Evolutionary conservation across 805 yeast genomes (phyloP).

Genomic region (Barnettozyma botsteinii): DNA sequence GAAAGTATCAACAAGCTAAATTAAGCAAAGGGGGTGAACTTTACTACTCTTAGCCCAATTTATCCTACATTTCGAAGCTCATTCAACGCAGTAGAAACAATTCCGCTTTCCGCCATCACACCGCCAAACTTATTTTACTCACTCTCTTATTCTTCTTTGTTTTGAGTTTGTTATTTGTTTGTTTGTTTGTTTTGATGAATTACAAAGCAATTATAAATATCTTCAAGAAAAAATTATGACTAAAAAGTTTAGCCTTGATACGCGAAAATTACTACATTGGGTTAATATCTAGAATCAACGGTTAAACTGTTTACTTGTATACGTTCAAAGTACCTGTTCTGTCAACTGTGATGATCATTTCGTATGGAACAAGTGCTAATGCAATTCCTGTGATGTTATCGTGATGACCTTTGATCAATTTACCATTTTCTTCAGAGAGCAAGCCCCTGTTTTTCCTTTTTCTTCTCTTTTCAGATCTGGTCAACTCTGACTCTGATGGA

Average conservation of each 20-base stretch:
- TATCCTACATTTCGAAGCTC: no score
- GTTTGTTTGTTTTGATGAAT: constrained; percentile 6
- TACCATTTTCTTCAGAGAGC: constrained; percentile 39
- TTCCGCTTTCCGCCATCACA: not conserved
- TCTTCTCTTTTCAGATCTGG: constrained; percentile 12
- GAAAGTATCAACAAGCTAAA: no score
- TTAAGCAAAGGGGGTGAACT: no score
- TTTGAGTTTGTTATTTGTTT: not conserved
- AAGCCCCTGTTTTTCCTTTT: constrained; percentile 28
- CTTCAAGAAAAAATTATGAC: not conserved
- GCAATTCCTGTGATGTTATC: constrained; percentile 48
- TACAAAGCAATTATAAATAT: constrained; percentile 7
- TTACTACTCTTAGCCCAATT: no score
- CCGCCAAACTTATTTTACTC: not conserved
- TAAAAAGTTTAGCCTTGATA: not conserved
- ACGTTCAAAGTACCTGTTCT: constrained; percentile 61
- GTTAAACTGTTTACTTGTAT: constrained; percentile 33
- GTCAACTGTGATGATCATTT: constrained; percentile 61
- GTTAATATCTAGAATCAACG: not conserved
- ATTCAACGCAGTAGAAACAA: no score
- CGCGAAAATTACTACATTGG: constrained; percentile 2
- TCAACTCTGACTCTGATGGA: constrained; percentile 10
- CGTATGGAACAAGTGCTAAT: constrained; percentile 43
- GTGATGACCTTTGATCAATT: constrained; percentile 39
- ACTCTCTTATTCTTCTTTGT: not conserved